These are phyloP conservation scores for Populus hybrid DNA, from an alignment of 441 rosid genomes.

Conservation along the genomic window DNA sequence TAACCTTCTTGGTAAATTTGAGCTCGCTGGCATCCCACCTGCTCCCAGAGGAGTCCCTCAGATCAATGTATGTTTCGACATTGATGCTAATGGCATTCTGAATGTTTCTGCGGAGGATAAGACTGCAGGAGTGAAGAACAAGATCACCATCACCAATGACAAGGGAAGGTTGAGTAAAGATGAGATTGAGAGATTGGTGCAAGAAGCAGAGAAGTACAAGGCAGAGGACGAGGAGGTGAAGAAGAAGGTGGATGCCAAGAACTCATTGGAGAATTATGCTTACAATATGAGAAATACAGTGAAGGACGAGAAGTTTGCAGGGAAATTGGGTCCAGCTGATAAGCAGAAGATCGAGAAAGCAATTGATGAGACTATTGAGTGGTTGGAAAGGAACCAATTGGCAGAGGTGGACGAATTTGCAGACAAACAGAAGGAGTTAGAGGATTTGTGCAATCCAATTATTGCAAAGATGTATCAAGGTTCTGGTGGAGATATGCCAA, in stretches of 20 bases:
- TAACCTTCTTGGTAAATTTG: constrained; percentile 38
- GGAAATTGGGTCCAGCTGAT: constrained; percentile 32
- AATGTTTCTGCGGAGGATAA: constrained; percentile 51
- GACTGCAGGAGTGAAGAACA: constrained; percentile 49
- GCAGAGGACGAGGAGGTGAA: constrained; percentile 50
- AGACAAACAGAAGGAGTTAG: constrained; percentile 47
- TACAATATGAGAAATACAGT: constrained; percentile 49
- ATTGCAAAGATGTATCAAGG: constrained; percentile 50
- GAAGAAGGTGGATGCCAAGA: constrained; percentile 57
- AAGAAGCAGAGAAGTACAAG: constrained; percentile 51
- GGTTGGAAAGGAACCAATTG: constrained; percentile 49
- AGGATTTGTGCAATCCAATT: constrained; percentile 41
- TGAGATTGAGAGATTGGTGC: constrained; percentile 50
- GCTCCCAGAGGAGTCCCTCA: constrained; percentile 39
- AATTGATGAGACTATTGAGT: constrained; percentile 37
- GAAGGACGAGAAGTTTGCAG: constrained; percentile 38
- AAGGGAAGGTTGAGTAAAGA: constrained; percentile 47
- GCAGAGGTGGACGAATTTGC: constrained; percentile 48
- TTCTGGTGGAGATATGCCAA: constrained; percentile 28
- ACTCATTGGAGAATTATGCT: constrained; percentile 43
- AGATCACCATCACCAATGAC: constrained; percentile 49
- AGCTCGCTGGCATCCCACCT: constrained; percentile 34
- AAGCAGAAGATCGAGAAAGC: constrained; percentile 50
- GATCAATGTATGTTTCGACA: constrained; percentile 34
- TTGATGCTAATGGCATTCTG: constrained; percentile 49